Evolutionary conservation across 192 early-diverging fungal genomes (phyloP), one percentile per base, ranked within the genome.

Genomic region (Coemansia sp.): DNA sequence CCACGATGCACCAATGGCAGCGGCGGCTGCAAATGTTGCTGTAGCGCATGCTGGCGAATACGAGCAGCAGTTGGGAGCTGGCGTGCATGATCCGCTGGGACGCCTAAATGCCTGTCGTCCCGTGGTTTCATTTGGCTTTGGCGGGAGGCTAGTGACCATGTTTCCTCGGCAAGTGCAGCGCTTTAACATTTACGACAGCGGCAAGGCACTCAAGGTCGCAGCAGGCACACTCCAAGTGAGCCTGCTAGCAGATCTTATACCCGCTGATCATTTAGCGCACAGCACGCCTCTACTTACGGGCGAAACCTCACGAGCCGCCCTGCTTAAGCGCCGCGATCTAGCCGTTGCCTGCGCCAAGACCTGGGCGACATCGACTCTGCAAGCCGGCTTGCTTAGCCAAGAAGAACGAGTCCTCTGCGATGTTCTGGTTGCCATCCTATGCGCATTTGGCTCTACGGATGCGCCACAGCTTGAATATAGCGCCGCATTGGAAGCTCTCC

Each of bases 71-170:
- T 3, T 31, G 10, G 34, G 34, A 18, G 43, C 53, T 26, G 61
- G 43, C 12, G 26, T 63, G 4, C 48, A 66, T 10, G 53, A 62
- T n/a, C 70, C 78, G 9, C 62, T 75, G 25, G 73, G 78, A 10
- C 78, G 78, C 2, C 56, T 75, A 16, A 48, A 33, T 3, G 73
- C 73, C 12, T 63, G 73, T n/a, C 28, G 82, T 28, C 90, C 90
- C 3, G 58, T 92, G 26, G 75, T 86, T 16, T 76, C 88, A 0
- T 90, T 92, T 74, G 90, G 90, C n/a, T 90, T 92, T 79, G 90
- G 90, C 59, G 90, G 90, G 26, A 77, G 83, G 50, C 66, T 92
- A n/a, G 73, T 85, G 45, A 84, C 84, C 3, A 87, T 88, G 69
- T 89, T 91, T 65, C 90, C 90, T 50, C 83, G 75, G 25, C 72